Evolutionary conservation across 352 stramenopile genomes (phyloP).

Genomic region (Phytophthora kernoviae): DNA sequence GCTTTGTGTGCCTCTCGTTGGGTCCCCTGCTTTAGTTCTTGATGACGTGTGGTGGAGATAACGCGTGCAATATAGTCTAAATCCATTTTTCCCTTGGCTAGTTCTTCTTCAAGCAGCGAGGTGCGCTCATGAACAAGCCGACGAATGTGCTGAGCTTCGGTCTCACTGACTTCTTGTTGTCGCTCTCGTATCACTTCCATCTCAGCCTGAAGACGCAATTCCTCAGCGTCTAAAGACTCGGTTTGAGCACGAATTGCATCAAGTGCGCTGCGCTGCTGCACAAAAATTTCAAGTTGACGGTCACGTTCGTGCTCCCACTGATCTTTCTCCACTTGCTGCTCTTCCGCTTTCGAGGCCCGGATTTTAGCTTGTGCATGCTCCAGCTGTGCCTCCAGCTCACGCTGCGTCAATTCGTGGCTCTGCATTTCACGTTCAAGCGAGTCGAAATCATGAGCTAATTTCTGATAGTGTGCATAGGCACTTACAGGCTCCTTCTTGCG

Average conservation of each 20-base stretch:
- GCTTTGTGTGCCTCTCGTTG: slow-evolving; percentile 8
- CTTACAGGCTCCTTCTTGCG: slow-evolving; percentile 25
- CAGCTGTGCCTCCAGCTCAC: slow-evolving; percentile 33
- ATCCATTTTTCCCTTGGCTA: slow-evolving; percentile 49
- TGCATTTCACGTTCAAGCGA: slow-evolving; percentile 51
- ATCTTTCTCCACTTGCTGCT: slow-evolving; percentile 22
- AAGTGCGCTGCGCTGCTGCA: slow-evolving; percentile 25
- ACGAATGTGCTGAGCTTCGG: slow-evolving; percentile 42
- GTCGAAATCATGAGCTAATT: slow-evolving; percentile 54
- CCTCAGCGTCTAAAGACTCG: slow-evolving; percentile 38
- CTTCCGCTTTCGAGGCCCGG: slow-evolving; percentile 10
- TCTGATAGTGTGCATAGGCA: slow-evolving; percentile 61
- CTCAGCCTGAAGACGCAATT: slow-evolving; percentile 50
- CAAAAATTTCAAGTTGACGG: slow-evolving; percentile 36
- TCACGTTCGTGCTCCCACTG: slow-evolving; percentile 54
- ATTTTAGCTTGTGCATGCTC: slow-evolving; percentile 21
- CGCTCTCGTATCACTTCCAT: slow-evolving; percentile 53
- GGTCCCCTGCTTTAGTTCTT: slow-evolving; percentile 10
- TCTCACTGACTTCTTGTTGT: slow-evolving; percentile 42
- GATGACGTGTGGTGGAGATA: slow-evolving; percentile 22
- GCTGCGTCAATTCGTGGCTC: slow-evolving; percentile 24
- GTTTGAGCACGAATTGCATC: slow-evolving; percentile 24
- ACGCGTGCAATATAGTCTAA: slow-evolving; percentile 54
- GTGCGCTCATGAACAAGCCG: slow-evolving; percentile 53
- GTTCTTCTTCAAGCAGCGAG: slow-evolving; percentile 49